These are phyloP conservation scores for Penicillium verrucosum DNA, from an alignment of 2,329 filamentous ascomycete genomes.

Conservation along the genomic window DNA sequence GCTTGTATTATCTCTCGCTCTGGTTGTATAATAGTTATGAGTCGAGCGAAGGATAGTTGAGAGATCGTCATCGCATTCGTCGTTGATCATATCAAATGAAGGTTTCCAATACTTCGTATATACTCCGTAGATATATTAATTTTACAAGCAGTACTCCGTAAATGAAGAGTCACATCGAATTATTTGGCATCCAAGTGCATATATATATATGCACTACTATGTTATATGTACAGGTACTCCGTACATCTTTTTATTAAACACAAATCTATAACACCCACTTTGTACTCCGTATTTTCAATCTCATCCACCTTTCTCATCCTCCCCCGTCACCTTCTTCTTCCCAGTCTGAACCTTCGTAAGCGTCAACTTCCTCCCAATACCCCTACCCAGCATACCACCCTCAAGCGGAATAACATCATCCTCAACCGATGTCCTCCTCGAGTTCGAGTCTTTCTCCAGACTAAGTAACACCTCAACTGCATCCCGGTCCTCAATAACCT, in stretches of 20 bases:
- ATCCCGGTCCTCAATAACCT: constrained; percentile 49
- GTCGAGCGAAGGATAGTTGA: neutral
- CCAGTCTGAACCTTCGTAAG: constrained; percentile 15
- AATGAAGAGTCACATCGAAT: neutral
- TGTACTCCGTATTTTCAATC: neutral
- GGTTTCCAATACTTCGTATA: neutral
- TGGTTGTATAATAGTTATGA: neutral
- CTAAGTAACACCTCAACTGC: constrained; percentile 34
- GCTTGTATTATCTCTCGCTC: neutral
- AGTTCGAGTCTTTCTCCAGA: constrained; percentile 17
- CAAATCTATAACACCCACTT: neutral
- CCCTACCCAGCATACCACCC: neutral
- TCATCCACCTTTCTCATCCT: neutral
- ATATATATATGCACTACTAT: neutral
- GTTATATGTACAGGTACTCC: neutral
- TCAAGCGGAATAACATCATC: constrained; percentile 3
- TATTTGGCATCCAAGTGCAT: neutral
- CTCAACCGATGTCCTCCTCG: neutral
- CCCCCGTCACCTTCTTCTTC: neutral
- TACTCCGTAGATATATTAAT: neutral
- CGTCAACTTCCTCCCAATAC: constrained; percentile 13
- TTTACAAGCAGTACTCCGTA: too few species aligned
- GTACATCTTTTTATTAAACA: neutral
- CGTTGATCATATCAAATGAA: neutral
- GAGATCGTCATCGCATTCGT: neutral